These are phyloP conservation scores for Erodium texanum DNA, from an alignment of 441 rosid genomes.

Conservation along the genomic window DNA sequence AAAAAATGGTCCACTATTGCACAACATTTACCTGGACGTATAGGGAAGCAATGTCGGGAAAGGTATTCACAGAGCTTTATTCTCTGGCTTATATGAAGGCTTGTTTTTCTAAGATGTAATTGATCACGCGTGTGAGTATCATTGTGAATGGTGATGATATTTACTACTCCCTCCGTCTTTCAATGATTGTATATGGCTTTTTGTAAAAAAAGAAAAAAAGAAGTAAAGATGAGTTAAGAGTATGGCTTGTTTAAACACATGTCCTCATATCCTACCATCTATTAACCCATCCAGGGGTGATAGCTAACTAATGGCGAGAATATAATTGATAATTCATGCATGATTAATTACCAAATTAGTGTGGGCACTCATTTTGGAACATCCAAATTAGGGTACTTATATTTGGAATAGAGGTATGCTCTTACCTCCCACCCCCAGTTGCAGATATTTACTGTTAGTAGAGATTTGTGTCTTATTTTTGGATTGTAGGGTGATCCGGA, in stretches of 20 bases:
- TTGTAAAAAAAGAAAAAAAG: too few relatives aligned
- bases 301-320: not conserved
- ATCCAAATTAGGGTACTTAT: too few relatives aligned
- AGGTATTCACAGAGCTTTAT: slow-evolving; percentile 39
- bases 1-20: slow-evolving; percentile 99
- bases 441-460: not conserved
- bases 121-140: not conserved
- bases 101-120: slow-evolving; percentile 5
- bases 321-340: not conserved
- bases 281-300: not conserved
- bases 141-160: not conserved
- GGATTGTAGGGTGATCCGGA: not conserved
- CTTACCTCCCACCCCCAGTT: too few relatives aligned
- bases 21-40: slow-evolving; percentile 88
- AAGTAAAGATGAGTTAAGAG: not conserved
- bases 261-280: not conserved
- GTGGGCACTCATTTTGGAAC: too few relatives aligned
- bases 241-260: not conserved
- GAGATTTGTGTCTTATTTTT: not conserved
- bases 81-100: not conserved
- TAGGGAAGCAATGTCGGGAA: slow-evolving; percentile 97
- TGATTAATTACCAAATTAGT: not conserved
- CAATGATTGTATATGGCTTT: not conserved
- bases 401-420: too few relatives aligned
- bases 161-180: not conserved